Evolutionary conservation across 805 yeast species (phyloP), one percentile per base, ranked within the genome.

Genomic region (Saturnispora gosingensis): DNA sequence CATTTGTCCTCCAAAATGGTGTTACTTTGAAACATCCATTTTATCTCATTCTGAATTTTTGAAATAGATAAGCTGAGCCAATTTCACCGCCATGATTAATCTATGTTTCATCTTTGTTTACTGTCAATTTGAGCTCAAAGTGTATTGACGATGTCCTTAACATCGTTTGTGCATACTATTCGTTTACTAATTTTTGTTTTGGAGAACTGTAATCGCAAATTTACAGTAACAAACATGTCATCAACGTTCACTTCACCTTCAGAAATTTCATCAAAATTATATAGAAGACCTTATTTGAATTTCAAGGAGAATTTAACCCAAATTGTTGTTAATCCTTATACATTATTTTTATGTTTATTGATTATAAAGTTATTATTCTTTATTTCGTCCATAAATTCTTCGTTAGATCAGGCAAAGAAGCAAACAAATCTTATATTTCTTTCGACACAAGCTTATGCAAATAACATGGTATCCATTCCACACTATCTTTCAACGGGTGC

Each of bases 351-450:
- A 13, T 56, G 78, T 0, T 63, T 91, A 2, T 70, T 84, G 9
- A 67, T 81, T 1, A 55, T 86, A 3, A 88, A 88, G 59, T 59
- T 90, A 2, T 57, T 72, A 3, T 61, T 89, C 1, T 85, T 89
- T 59, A 68, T 74, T 18, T 61, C 56, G 4, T 70, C 84, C 0
- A 59, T 88, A 1, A 48, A 61, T 13, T 53, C 69, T 9, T 71
- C 79, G 0, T 58, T 86, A 2, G 57, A 61, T 8, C 62, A 67
- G 10, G 71, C 80, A 3, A 61, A 71, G 54, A 43, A 55, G 1
- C 62, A 73, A 49, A 67, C 80, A 0, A 52, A 72, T 34, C 46
- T 66, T 1, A 66, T 77, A 5, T 84, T 93, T 59, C 59, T 64
- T 0, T 58, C 73, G 1, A 65, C 78, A 1, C 82, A 84, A 46